phyloP scores from a whole-genome alignment of 192 early-diverging fungal genomes.

The Cladochytrium replicatum region DNA sequence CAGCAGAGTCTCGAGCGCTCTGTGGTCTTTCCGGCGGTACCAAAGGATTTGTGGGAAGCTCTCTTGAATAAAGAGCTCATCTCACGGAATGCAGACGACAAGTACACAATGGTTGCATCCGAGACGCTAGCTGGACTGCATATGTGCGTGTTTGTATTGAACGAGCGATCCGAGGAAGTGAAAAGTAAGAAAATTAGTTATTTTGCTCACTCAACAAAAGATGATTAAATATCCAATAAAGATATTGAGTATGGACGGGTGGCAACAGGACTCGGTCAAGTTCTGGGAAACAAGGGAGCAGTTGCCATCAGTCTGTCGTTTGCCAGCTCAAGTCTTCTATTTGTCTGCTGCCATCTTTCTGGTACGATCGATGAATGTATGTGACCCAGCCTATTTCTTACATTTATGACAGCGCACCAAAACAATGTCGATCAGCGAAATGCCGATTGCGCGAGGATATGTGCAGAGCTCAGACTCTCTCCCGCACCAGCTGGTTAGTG shows the following conservation, averaged over 20 bases:
- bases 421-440: no score
- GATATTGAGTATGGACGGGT: conserved; percentile 1
- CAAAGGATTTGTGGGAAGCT: conserved; percentile 13
- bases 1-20: conserved; percentile 14
- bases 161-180: background rate
- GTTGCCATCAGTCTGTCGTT: conserved; percentile 9
- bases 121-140: conserved; percentile 19
- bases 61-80: conserved; percentile 5
- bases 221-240: background rate
- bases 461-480: no score
- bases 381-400: no score
- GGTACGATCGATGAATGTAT: no score
- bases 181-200: conserved; percentile 4
- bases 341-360: conserved; percentile 17
- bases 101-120: conserved; percentile 13
- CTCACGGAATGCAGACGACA: no score
- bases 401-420: no score
- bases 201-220: background rate
- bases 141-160: conserved; percentile 16
- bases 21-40: background rate
- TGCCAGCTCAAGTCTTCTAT: conserved; percentile 2
- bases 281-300: conserved; percentile 21
- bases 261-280: conserved; percentile 17
- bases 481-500: no score
- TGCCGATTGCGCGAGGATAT: no score